A percentile compares a stretch with the other conserved stretches of the same genome.
phyloP scores from a whole-genome alignment of 805 yeast genomes.

The Clavispora phyllophila region DNA sequence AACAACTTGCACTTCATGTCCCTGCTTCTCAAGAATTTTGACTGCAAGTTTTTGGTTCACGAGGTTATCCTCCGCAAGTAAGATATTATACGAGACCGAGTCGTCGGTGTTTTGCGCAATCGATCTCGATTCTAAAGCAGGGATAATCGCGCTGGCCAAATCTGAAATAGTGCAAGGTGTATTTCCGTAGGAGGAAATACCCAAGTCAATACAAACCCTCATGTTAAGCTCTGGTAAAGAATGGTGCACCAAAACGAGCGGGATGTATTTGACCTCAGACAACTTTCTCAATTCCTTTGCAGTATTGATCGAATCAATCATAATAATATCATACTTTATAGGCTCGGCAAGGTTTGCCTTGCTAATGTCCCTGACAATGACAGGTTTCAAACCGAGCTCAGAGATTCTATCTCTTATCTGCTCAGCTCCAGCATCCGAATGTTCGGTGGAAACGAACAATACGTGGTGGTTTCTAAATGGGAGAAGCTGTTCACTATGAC shows the following conservation, averaged over 20 bases:
- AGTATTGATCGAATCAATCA: conserved; percentile 73
- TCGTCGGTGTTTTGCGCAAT: conserved; percentile 79
- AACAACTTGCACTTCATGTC: conserved; percentile 78
- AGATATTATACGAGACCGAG: conserved; percentile 64
- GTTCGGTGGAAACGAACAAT: conserved; percentile 64
- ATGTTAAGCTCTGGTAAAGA: conserved; percentile 72
- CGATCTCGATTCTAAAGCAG: conserved; percentile 79
- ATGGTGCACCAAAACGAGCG: conserved; percentile 73
- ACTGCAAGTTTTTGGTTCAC: conserved; percentile 88
- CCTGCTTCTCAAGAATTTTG: conserved; percentile 77
- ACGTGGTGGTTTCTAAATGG: conserved; percentile 72
- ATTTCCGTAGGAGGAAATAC: conserved; percentile 83
- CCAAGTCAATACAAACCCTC: conserved; percentile 78
- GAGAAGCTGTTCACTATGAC: conserved; percentile 62
- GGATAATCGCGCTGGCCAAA: conserved; percentile 75
- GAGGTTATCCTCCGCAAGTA: conserved; percentile 82
- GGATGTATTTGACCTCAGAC: conserved; percentile 79
- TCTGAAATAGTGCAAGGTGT: conserved; percentile 82
- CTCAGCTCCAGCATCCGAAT: conserved; percentile 45
- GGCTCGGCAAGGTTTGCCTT: conserved; percentile 56
- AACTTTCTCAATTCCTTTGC: conserved; percentile 64
- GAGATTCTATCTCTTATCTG: conserved; percentile 47
- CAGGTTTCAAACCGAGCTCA: conserved; percentile 57
- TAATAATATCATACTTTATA: conserved; percentile 69
- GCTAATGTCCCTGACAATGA: conserved; percentile 49